Percentiles rank a stretch among this genome's conserved stretches.
Evolutionary conservation across 2,329 filamentous ascomycete species (phyloP).

Genomic region (Fulvia fulva): DNA sequence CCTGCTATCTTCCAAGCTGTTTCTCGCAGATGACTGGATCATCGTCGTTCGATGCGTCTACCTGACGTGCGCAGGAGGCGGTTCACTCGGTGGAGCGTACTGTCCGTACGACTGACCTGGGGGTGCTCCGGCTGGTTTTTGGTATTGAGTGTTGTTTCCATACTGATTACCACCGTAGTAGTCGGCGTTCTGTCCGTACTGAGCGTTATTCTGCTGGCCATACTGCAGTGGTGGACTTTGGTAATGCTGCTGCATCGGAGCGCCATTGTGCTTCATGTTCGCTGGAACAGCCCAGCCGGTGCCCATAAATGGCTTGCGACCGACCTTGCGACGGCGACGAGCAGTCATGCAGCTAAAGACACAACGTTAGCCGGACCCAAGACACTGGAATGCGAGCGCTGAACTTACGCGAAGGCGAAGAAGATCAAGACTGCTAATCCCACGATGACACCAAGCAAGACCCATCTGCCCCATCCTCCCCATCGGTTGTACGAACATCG

Average conservation of each 20-base stretch:
- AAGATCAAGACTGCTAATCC: conserved; percentile 9
- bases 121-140: neutral
- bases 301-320: conserved; percentile 14
- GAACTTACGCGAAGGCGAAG: conserved; percentile 17
- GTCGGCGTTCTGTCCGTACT: conserved; percentile 3
- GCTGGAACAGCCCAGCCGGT: conserved; percentile 15
- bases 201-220: neutral
- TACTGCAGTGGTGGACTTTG: conserved; percentile 3
- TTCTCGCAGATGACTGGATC: neutral
- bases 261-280: conserved; percentile 7
- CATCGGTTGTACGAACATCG: conserved; percentile 2
- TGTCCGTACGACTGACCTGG: neutral
- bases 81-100: neutral
- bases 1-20: neutral
- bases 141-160: neutral
- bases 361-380: neutral
- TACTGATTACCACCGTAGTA: neutral
- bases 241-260: conserved; percentile 10
- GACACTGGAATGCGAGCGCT: neutral
- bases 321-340: conserved; percentile 12
- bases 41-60: neutral
- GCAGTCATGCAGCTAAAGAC: conserved; percentile 12
- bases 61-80: neutral
- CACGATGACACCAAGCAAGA: conserved; percentile 14
- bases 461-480: conserved; percentile 18